These are phyloP conservation scores for Saccharata proteae DNA, from an alignment of 2,329 filamentous ascomycete genomes.

Conservation along the genomic window DNA sequence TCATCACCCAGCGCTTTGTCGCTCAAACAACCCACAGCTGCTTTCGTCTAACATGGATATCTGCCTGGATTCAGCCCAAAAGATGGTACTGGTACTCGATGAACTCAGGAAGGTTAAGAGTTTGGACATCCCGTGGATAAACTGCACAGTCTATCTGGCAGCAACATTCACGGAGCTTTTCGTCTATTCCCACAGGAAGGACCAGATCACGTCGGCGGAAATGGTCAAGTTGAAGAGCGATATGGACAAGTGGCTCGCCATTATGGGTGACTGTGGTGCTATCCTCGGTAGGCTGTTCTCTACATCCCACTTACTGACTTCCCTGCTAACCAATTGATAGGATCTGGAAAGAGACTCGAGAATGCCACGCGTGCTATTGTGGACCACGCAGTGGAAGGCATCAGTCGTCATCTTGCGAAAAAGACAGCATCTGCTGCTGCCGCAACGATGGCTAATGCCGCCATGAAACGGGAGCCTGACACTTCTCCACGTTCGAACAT, in stretches of 20 bases:
- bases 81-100: constrained; percentile 49
- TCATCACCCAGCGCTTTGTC: constrained; percentile 41
- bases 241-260: constrained; percentile 56
- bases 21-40: constrained; percentile 44
- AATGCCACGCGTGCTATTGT: constrained; percentile 38
- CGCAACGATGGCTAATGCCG: constrained; percentile 19
- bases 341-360: constrained; percentile 35
- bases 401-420: constrained; percentile 33
- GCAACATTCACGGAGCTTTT: constrained; percentile 64
- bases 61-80: constrained; percentile 53
- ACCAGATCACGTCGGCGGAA: constrained; percentile 45
- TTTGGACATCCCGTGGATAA: constrained; percentile 69
- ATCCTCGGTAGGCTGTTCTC: constrained; percentile 48
- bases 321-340: constrained; percentile 16
- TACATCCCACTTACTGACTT: constrained; percentile 3
- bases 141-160: constrained; percentile 57
- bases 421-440: constrained; percentile 33
- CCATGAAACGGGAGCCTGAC: constrained; percentile 14
- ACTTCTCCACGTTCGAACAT: constrained; percentile 11
- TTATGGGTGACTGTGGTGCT: constrained; percentile 54
- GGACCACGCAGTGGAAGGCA: constrained; percentile 34
- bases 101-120: constrained; percentile 52
- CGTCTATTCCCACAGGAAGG: constrained; percentile 54
- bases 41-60: constrained; percentile 42
- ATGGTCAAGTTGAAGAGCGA: constrained; percentile 50